Evolutionary conservation across 148 eudicot genomes (phyloP), one percentile per base, ranked within the genome.

Genomic region (Amaranthus cruentus): DNA sequence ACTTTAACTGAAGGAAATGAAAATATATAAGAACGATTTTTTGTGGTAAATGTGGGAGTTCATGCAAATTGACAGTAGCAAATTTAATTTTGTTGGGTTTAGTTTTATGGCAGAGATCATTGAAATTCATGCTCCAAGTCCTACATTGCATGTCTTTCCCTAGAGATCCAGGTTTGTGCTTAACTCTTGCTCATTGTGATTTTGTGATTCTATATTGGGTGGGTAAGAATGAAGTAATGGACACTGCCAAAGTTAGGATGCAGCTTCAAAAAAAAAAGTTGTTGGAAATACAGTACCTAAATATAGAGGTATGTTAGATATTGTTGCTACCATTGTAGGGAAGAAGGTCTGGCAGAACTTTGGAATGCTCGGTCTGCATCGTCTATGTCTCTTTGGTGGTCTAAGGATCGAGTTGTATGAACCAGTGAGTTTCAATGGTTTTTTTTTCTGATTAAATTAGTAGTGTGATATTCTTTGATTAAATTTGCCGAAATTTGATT

Each of bases 301-400:
- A 74, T 95, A 95, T 72, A 84, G 80, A 78, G 99, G 99, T 70
- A 78, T 95, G 92, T 60, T 95, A 14, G 99, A 97, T 74, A 95
- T 97, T 51, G 97, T 95, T 61, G 87, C 70, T 46, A 95, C 97
- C 54, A 91, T 95, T 79, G 93, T 0, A 87, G 84, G 77, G 99
- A 95, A 84, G 99, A 95, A 86, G 97, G 97, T 48, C 42, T 86
- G 15, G 62, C 93, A 44, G 80, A 97, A 46, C 91, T 95, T 5
- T 95, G 97, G 99, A 95, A 95, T 95, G 48, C 98, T 97, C 10
- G 98, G 98, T 69, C 67, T 95, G 64, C 98, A 95, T 82, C 96
- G 97, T 68, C 98, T 91, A 80, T 91, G 97, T 73, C 67, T 95
- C 76, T 91, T 76, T 78, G 99, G 99, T 78, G 97, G 99, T 70